Evolutionary conservation across 306 rosid genomes (phyloP).

Genomic region (Argentina anserina): DNA sequence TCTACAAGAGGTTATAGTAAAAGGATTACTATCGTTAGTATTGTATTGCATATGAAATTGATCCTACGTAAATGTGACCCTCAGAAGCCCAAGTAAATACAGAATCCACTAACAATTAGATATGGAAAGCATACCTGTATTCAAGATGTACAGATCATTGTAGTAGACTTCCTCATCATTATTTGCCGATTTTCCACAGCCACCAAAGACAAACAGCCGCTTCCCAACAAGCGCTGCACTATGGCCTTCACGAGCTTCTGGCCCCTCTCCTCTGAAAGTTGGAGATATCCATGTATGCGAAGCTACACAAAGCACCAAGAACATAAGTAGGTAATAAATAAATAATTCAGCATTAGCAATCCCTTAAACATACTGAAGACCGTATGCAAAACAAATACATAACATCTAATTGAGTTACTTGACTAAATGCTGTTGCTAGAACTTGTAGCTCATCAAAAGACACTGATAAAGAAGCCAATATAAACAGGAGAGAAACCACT

Average conservation of each 20-base stretch:
- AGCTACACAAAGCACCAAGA: constrained; percentile 42
- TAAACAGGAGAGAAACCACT: constrained; percentile 27
- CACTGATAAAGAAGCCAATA: background rate
- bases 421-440: background rate
- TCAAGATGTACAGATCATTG: constrained; percentile 89
- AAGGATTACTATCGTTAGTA: constrained; percentile 13
- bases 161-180: constrained; percentile 62
- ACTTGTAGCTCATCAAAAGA: background rate
- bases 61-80: background rate
- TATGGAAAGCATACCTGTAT: constrained; percentile 58
- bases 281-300: constrained; percentile 79
- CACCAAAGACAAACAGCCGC: constrained; percentile 85
- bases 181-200: constrained; percentile 83
- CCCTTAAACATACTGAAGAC: background rate
- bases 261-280: constrained; percentile 79
- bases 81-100: constrained; percentile 1
- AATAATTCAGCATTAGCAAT: background rate
- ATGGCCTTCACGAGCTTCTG: constrained; percentile 97
- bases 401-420: background rate
- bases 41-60: background rate
- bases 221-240: constrained; percentile 83
- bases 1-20: constrained; percentile 44
- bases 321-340: constrained; percentile 14
- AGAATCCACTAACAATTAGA: constrained; percentile 10
- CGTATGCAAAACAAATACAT: constrained; percentile 13